A percentile compares a stretch with the other conserved stretches of the same genome.
These are phyloP conservation scores for Choanephora cucurbitarum DNA, from an alignment of 371 early-diverging fungal species.

Conservation along the genomic window DNA sequence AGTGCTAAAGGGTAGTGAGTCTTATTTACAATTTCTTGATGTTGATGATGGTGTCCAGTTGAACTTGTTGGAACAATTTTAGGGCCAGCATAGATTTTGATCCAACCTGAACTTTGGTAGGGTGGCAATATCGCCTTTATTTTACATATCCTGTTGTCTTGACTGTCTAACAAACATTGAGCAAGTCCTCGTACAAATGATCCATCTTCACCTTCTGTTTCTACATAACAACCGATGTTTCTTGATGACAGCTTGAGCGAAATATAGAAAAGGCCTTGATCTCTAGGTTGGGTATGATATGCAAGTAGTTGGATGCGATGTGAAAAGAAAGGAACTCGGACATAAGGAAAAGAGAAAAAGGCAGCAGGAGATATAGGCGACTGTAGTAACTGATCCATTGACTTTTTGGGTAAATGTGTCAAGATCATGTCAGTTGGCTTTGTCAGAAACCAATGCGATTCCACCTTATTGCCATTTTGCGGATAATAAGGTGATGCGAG, in stretches of 20 bases:
- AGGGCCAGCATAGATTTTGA: constrained; percentile 46
- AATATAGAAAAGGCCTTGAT: constrained; percentile 17
- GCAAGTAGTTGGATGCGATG: constrained; percentile 30
- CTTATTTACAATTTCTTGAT: constrained; percentile 19
- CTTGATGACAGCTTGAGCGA: constrained; percentile 10
- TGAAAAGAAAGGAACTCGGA: constrained; percentile 37
- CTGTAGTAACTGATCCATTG: constrained; percentile 34
- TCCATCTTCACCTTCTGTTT: constrained; percentile 32
- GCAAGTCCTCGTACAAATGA: constrained; percentile 31
- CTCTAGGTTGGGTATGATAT: constrained; percentile 4
- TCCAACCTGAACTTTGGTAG: constrained; percentile 37
- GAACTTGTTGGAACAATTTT: constrained; percentile 11
- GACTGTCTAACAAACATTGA: constrained; percentile 26
- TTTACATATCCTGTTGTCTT: constrained; percentile 31
- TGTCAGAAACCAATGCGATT: constrained; percentile 49
- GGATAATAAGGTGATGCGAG: constrained; percentile 52
- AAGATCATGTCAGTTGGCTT: constrained; percentile 41
- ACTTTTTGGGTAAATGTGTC: constrained; percentile 42
- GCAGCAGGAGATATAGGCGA: constrained; percentile 28
- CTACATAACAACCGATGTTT: constrained; percentile 36
- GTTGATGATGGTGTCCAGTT: constrained; percentile 1
- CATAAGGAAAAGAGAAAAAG: constrained; percentile 43
- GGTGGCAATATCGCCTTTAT: constrained; percentile 47
- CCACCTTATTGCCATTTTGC: constrained; percentile 32
- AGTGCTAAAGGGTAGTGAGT: constrained; percentile 35